Percentiles rank a stretch among this genome's conserved stretches.
These are phyloP conservation scores for Backusella macrospora DNA, from an alignment of 192 early-diverging fungal species.

Conservation along the genomic window DNA sequence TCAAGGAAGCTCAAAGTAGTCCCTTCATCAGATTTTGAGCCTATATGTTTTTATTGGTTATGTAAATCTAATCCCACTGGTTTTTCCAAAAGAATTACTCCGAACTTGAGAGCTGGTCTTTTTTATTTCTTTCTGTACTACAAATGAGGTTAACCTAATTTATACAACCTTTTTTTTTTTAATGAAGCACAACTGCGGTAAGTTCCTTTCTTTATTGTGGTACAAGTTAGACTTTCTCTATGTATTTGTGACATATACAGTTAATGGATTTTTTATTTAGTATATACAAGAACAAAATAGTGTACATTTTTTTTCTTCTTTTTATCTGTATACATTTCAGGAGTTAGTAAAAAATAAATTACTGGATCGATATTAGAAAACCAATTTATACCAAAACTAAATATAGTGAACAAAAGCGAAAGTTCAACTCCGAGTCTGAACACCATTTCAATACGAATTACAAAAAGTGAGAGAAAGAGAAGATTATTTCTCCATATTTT, in stretches of 20 bases:
- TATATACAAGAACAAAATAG: not conserved
- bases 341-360: not conserved
- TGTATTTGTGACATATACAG: not conserved
- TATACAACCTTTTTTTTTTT: not conserved
- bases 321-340: not conserved
- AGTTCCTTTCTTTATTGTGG: not conserved
- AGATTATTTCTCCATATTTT: too few species aligned
- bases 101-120: too few species aligned
- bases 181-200: slow-evolving; percentile 14
- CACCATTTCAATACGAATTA: not conserved
- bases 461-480: too few species aligned
- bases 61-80: too few species aligned
- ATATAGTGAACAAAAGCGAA: not conserved
- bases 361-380: not conserved
- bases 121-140: not conserved
- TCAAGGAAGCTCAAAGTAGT: too few species aligned
- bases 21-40: too few species aligned
- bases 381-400: not conserved
- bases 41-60: too few species aligned
- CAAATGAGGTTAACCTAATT: not conserved
- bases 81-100: too few species aligned
- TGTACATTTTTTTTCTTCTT: too few species aligned
- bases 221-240: not conserved
- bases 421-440: slow-evolving; percentile 1
- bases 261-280: slow-evolving; percentile 1